These are phyloP conservation scores for Rasamsonia emersonii DNA, from an alignment of 2,329 filamentous ascomycete genomes.

Conservation along the genomic window DNA sequence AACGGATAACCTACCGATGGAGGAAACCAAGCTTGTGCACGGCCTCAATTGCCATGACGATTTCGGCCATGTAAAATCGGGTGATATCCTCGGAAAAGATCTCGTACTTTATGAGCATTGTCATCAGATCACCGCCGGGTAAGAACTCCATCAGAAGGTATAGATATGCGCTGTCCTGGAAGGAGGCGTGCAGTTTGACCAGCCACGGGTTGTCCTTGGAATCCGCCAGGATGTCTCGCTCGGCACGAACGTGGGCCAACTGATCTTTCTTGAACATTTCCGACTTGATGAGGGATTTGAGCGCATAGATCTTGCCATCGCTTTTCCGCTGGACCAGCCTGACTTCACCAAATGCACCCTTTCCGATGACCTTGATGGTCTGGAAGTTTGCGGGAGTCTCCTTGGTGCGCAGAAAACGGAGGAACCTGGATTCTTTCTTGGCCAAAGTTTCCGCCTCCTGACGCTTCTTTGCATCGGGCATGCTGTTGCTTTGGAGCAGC, in stretches of 20 bases:
- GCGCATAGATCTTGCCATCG: constrained; percentile 93
- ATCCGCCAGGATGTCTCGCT: constrained; percentile 94
- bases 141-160: constrained; percentile 99
- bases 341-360: constrained; percentile 97
- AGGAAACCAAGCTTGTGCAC: constrained; percentile 98
- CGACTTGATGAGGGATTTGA: constrained; percentile 97
- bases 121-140: constrained; percentile 97
- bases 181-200: constrained; percentile 95
- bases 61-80: constrained; percentile 97
- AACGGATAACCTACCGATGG: constrained; percentile 62
- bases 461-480: constrained; percentile 68
- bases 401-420: constrained; percentile 88
- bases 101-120: constrained; percentile 99
- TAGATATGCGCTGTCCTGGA: constrained; percentile 91
- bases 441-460: constrained; percentile 78
- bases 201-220: constrained; percentile 97
- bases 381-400: constrained; percentile 91
- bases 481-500: constrained; percentile 67
- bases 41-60: constrained; percentile 95
- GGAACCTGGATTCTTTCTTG: constrained; percentile 81
- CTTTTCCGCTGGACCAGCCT: constrained; percentile 94
- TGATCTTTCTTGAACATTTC: constrained; percentile 99
- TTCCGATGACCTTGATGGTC: constrained; percentile 96
- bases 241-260: constrained; percentile 90
- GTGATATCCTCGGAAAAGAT: constrained; percentile 99